Conservation (phyloP, 768 basidiomycete genomes). For the Macrolepiota albuminosa region DNA sequence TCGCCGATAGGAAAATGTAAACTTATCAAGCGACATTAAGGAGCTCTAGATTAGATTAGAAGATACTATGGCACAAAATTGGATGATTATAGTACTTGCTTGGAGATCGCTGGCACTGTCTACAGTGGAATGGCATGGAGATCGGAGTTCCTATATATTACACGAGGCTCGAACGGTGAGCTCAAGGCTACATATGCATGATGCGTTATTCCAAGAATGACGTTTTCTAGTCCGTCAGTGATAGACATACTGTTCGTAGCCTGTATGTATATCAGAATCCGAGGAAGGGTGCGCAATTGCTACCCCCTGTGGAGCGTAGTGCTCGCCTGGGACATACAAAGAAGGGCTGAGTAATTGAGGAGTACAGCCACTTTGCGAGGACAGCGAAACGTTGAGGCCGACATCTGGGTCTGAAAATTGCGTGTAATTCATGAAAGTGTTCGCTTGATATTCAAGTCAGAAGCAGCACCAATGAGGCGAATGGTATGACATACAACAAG, state of each 20-base stretch:
- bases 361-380: constrained; percentile 10
- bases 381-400: neutral
- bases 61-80: constrained; percentile 1
- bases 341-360: constrained; percentile 8
- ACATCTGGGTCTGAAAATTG: constrained; percentile 5
- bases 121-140: neutral
- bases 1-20: neutral
- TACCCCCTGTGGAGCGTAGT: constrained; percentile 3
- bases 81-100: constrained; percentile 1
- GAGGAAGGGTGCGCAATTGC: constrained; percentile 4
- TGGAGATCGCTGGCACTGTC: neutral
- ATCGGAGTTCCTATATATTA: constrained; percentile 4
- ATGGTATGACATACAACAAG: constrained; percentile 11
- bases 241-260: constrained; percentile 8
- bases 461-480: neutral
- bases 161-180: neutral
- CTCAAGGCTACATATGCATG: constrained; percentile 1
- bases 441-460: constrained; percentile 2
- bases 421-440: constrained; percentile 1
- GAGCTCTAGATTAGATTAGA: constrained; percentile 5
- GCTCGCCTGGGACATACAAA: constrained; percentile 2
- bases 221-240: neutral
- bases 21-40: neutral
- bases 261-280: constrained; percentile 7
- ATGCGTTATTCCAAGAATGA: constrained; percentile 2